Evolutionary conservation across 257 asterid genomes (phyloP), one percentile per base, ranked within the genome.

Genomic region (Agastache rugosa): DNA sequence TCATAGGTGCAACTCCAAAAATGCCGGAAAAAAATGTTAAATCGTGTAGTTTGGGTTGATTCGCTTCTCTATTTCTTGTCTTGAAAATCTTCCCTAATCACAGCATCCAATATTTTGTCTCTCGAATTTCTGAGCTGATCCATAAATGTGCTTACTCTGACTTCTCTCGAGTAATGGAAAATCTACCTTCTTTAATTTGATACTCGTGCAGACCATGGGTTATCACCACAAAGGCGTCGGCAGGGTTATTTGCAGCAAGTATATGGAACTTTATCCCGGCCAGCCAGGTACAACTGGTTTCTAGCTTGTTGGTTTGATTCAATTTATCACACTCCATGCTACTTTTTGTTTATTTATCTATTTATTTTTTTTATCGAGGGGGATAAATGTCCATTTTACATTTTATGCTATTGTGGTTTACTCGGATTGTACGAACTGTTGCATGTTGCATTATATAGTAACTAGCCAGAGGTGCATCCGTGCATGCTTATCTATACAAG

Each of bases 191-290:
- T 54, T 35, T 55, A 25, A n/a, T 65, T 29, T 7, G 48, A 55
- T 63, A 19, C n/a, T 69, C 66, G 23, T 78, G 72, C 84, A 89
- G 95, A 83, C 95, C 95, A 41, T 81, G 82, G 83, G 75, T 81
- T 20, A 44, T 81, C 39, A 56, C 64, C 27, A 72, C 66, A 59
- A 71, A 65, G 67, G 42, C 76, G 41, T 22, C 19, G 17, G 11
- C 42, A 2, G 73, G 69, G 58, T 23, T 63, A 56, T 31, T 70
- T 55, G 41, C 42, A 20, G 42, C 68, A 39, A 22, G 47, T 63
- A 29, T 58, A 25, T 63, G 75, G 82, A 74, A 71, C 74, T 58
- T 74, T 20, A 54, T 70, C 35, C 76, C 78, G 14, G n/a, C 7
- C 37, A 29, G 17, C 55, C 59, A 1, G 80, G 83, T 78, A 73